Evolutionary conservation across 1,284 basidiomycete species (phyloP).

Genomic region (Chalciporus piperatoides): DNA sequence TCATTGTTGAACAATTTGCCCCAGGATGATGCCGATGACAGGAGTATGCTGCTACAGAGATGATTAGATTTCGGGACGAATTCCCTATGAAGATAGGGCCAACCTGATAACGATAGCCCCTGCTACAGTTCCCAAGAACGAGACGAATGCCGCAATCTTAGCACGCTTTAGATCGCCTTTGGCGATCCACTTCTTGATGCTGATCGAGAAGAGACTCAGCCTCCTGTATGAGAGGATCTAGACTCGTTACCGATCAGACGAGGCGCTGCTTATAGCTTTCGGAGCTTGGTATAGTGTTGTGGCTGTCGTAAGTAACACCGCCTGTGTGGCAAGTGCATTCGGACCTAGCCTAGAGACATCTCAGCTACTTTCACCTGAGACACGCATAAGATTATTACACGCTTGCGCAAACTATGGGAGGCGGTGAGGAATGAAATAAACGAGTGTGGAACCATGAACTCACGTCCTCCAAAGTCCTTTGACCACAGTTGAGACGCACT

Average conservation of each 20-base stretch:
- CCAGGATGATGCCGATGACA: constrained; percentile 22
- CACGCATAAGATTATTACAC: constrained; percentile 16
- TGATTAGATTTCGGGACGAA: neutral
- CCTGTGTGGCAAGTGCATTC: constrained; percentile 28
- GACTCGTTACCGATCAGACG: constrained; percentile 27
- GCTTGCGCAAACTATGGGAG: constrained; percentile 22
- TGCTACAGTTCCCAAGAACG: constrained; percentile 19
- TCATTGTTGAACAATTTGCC: constrained; percentile 26
- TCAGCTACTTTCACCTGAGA: constrained; percentile 4
- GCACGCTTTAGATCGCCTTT: constrained; percentile 23
- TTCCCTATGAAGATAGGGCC: neutral
- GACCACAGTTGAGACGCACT: constrained; percentile 31
- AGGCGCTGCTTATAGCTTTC: constrained; percentile 17
- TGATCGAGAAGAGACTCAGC: constrained; percentile 9
- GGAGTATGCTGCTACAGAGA: constrained; percentile 17
- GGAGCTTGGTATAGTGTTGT: constrained; percentile 27
- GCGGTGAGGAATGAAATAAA: constrained; percentile 8
- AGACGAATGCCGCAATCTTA: constrained; percentile 22
- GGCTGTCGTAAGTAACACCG: constrained; percentile 24
- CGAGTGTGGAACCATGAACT: constrained; percentile 5
- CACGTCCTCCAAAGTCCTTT: constrained; percentile 29
- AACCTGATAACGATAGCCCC: constrained; percentile 20
- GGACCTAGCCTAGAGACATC: constrained; percentile 21
- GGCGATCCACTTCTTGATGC: constrained; percentile 22
- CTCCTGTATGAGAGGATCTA: neutral